Conservation (phyloP, 2,329 filamentous ascomycete species). For the Atkinsonella texensis region DNA sequence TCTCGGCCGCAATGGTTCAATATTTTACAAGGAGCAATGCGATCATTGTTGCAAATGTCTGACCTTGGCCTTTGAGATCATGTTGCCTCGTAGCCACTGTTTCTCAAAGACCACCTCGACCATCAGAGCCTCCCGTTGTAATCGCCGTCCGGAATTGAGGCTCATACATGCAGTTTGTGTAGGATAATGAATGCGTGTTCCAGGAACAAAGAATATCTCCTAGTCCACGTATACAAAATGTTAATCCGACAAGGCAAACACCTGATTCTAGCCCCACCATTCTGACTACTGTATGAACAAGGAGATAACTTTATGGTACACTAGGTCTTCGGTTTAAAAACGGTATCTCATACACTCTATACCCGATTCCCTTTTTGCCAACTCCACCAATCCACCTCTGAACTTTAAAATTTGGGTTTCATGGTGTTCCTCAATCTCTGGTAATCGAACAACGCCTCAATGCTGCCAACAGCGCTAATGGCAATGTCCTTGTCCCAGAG, state of each 20-base stretch:
- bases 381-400: slow-evolving; percentile 16
- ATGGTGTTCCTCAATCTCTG: slow-evolving; percentile 71
- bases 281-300: slow-evolving; percentile 24
- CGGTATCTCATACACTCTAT: slow-evolving; percentile 47
- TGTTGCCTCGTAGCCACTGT: background rate
- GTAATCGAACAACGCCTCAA: slow-evolving; percentile 79
- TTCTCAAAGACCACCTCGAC: too few species aligned
- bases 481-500: slow-evolving; percentile 97
- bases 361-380: slow-evolving; percentile 29
- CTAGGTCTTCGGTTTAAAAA: slow-evolving; percentile 32
- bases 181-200: background rate
- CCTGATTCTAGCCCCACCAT: slow-evolving; percentile 6
- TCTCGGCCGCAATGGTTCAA: too few species aligned
- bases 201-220: background rate
- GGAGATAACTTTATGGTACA: slow-evolving; percentile 39
- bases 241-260: slow-evolving; percentile 7
- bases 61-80: background rate
- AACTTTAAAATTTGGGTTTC: slow-evolving; percentile 59
- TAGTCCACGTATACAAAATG: background rate
- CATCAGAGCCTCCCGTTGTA: too few species aligned
- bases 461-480: slow-evolving; percentile 81
- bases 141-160: too few species aligned
- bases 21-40: too few species aligned
- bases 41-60: background rate
- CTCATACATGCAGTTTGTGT: too few species aligned